These are phyloP conservation scores for Fusarium gaditjirri DNA, from an alignment of 2,329 filamentous ascomycete genomes.

Conservation along the genomic window DNA sequence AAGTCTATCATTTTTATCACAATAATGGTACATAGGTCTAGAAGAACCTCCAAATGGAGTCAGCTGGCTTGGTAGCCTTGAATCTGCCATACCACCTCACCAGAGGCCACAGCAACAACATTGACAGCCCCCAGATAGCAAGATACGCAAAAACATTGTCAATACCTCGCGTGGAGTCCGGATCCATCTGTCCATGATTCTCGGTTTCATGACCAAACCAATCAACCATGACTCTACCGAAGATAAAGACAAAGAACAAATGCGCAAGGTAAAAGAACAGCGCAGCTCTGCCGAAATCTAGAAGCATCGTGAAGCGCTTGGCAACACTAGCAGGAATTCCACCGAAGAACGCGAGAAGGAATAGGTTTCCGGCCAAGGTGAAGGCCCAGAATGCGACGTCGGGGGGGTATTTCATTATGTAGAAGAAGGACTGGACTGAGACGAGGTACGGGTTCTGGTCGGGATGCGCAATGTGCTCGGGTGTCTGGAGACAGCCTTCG, in stretches of 20 bases:
- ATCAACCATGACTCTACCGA: conserved; percentile 40
- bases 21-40: conserved; percentile 29
- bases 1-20: not conserved
- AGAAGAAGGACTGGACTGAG: conserved; percentile 57
- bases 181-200: conserved; percentile 41
- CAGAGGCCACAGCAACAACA: conserved; percentile 55
- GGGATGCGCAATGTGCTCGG: conserved; percentile 48
- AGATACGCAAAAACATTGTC: conserved; percentile 53
- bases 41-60: conserved; percentile 61
- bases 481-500: conserved; percentile 54
- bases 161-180: conserved; percentile 45
- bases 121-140: conserved; percentile 48
- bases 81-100: conserved; percentile 56
- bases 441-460: conserved; percentile 54
- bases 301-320: conserved; percentile 48
- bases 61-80: conserved; percentile 53
- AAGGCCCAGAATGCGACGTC: conserved; percentile 59
- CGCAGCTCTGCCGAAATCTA: conserved; percentile 58
- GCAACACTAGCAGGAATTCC: conserved; percentile 47
- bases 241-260: conserved; percentile 48
- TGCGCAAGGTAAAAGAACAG: conserved; percentile 59
- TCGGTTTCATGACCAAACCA: conserved; percentile 51
- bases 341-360: conserved; percentile 53
- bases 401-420: conserved; percentile 59
- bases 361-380: conserved; percentile 53